Evolutionary conservation across 208 protist species (phyloP), one percentile per base, ranked within the genome.

Genomic region (Endotrypanum monterogeii): DNA sequence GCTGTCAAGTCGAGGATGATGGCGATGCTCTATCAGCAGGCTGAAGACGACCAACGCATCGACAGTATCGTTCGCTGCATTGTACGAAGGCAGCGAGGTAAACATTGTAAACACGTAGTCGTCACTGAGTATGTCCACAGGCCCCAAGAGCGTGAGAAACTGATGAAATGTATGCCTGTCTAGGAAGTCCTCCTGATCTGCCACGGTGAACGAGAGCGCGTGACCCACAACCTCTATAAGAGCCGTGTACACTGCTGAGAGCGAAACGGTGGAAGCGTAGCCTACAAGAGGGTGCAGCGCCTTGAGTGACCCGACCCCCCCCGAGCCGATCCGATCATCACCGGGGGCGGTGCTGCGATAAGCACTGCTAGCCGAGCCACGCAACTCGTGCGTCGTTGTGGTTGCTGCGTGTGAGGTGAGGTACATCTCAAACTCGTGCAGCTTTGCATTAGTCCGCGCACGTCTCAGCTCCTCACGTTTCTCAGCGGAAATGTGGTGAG

Each of bases 241-340:
- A 8, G 85, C 88, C 11, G 48, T 61, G 78, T 86, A 90, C 32
- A 90, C 67, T 7, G 86, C 78, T 32, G 80, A 80, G 20, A 95
- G 75, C 0, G 86, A 82, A 1, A 86, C 61, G 37, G 80, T 76
- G 63, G 77, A 83, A 18, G 91, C 71, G 56, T 86, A 89, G n/a
- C 90, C 90, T 66, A 91, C 50, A 11, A 95, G 54, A 1, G 90
- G 90, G 62, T 90, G 88, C 63, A 83, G 25, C 25, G 44, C n/a
- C 9, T 0, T 41, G 8, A n/a, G 32, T 67, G 62, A 8, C 25
- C 20, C 41, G 7, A 20, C 14, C 41, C 39, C 4, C 11, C 20
- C 18, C 23, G n/a, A 11, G 41, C n/a, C 32, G 35, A 39, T 67
- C 8, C 6, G 25, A 52, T 67, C 41, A 30, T 67, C 41, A 25